A percentile compares a stretch with the other conserved stretches of the same genome.
These are phyloP conservation scores for Myxozyma lipomycoides DNA, from an alignment of 805 yeast genomes.

Conservation along the genomic window DNA sequence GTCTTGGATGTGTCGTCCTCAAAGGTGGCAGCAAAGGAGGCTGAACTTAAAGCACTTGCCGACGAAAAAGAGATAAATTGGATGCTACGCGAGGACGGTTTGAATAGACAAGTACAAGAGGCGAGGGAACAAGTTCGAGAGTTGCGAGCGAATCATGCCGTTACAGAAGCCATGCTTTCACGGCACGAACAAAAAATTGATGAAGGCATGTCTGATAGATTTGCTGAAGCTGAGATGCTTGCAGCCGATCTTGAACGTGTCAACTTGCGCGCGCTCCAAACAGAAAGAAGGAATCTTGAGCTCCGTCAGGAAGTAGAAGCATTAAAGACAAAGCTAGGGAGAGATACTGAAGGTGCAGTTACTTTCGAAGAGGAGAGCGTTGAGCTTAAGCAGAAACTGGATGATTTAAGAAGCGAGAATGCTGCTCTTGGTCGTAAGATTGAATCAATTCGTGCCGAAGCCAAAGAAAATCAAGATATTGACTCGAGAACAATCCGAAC, in stretches of 20 bases:
- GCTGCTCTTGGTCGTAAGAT: conserved; percentile 20
- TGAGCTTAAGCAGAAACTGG: conserved; percentile 43
- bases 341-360: conserved; percentile 32
- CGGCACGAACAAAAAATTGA: conserved; percentile 23
- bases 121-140: conserved; percentile 59
- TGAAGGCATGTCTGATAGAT: conserved; percentile 30
- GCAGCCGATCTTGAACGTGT: conserved; percentile 70
- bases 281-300: conserved; percentile 75
- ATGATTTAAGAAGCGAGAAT: conserved; percentile 47
- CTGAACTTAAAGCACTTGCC: conserved; percentile 60
- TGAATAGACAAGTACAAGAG: conserved; percentile 48
- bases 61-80: conserved; percentile 74
- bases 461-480: conserved; percentile 10
- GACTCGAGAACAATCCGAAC: conserved; percentile 1
- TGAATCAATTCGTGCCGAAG: conserved; percentile 18
- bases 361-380: conserved; percentile 31
- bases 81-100: conserved; percentile 54
- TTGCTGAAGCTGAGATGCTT: conserved; percentile 55
- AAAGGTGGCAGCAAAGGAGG: conserved; percentile 64
- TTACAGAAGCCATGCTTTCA: conserved; percentile 53
- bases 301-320: conserved; percentile 63
- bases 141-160: conserved; percentile 59
- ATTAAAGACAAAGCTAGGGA: conserved; percentile 28
- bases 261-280: conserved; percentile 60
- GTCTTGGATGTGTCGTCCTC: conserved; percentile 52